Base-by-base conservation (phyloP, 805 yeast genomes). In the Scheffersomyces coipomensis region DNA sequence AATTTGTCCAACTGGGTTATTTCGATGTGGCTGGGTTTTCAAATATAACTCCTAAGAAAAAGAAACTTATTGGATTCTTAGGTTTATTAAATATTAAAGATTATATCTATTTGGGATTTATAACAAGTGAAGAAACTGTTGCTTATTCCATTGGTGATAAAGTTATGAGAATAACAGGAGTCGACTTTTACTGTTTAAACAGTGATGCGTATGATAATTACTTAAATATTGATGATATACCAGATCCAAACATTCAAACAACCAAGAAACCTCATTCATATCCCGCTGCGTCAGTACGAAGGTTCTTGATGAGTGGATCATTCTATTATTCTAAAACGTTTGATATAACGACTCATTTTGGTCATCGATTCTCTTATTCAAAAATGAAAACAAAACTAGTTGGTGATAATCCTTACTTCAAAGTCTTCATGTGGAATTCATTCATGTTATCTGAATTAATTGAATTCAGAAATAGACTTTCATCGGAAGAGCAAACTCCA, bases 121-220 rank as follows among this genome's bases (percentile, higher is more conserved):
- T 85, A 21, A 76, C 85, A 1, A 71, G 73, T 10, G 63, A 73
- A 13, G 55, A 63, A 3, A 79, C 81, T 5, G 91, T 85, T 0
- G 73, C 79, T 21, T 82, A 86, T 0, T 63, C 77, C 34, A 64
- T 79, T 0, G 61, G 71, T 5, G 85, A 83, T 40, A 66, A 64
- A 26, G 68, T 86, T 5, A 70, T 66, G 46, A 70, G 64, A 35
- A 74, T 85, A 5, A 64, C 73, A n/a, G 79, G 75, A 18, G 85
- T 83, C 1, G 81, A 79, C 39, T 83, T 84, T 54, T 75, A 76
- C 42, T 83, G 90, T 49, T 64, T 85, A 31, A 78, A 76, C 43
- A 75, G 73, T 34, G 79, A 76, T 34, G 70, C 66, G 25, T 80
- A 60, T 52, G 91, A 84, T 53, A 49, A 60, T 30, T 46, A 36